A percentile compares a stretch with the other conserved stretches of the same genome.
phyloP scores from a whole-genome alignment of 345 rosid genomes.

The Eutrema heterophyllum region DNA sequence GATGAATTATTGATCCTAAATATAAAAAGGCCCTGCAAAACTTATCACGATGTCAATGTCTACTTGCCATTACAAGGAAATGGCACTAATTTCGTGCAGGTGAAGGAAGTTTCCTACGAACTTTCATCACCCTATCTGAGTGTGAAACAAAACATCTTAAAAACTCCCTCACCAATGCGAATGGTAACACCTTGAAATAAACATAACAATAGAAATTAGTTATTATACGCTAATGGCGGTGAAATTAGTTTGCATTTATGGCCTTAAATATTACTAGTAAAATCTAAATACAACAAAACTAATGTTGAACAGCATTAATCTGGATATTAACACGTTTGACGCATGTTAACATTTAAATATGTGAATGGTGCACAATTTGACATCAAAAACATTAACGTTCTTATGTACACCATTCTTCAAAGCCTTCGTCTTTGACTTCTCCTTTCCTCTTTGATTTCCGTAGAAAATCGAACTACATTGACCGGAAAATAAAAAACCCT shows the following conservation, averaged over 20 bases:
- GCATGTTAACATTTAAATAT: background rate
- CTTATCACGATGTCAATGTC: background rate
- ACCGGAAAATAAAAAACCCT: background rate
- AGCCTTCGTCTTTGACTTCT: conserved; percentile 9
- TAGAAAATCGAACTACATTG: background rate
- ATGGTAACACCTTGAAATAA: background rate
- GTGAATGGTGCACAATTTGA: background rate
- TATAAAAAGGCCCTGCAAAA: background rate
- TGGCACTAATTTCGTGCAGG: background rate
- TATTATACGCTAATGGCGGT: background rate
- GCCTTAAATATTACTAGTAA: background rate
- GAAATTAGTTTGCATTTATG: background rate
- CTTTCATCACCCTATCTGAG: background rate
- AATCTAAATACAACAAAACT: background rate
- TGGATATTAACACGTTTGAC: background rate
- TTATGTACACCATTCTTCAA: background rate
- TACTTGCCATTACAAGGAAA: background rate
- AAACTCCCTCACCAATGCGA: background rate
- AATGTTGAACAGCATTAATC: background rate
- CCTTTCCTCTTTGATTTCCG: background rate
- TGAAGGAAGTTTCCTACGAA: conserved; percentile 8
- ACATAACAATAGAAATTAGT: background rate
- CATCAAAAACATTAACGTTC: background rate
- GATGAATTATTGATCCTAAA: conserved; percentile 7
- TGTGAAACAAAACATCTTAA: background rate